A percentile compares a stretch with the other conserved stretches of the same genome.
Evolutionary conservation across 2,329 filamentous ascomycete genomes (phyloP).

Genomic region (Juglanconis oblonga): DNA sequence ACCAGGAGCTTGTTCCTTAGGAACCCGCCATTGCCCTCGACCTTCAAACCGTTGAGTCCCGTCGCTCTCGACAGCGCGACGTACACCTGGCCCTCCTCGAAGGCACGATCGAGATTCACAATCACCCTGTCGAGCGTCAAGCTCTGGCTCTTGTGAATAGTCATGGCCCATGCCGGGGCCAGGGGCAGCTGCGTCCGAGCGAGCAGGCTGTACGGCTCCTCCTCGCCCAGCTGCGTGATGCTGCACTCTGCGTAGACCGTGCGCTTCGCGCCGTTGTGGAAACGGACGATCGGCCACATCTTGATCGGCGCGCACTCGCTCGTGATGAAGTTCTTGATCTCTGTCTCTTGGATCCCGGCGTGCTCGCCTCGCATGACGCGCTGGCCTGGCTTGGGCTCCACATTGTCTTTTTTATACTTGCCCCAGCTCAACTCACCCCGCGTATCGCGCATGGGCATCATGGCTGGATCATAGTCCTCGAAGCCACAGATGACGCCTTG

Average conservation of each 20-base stretch:
- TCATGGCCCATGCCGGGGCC: conserved; percentile 59
- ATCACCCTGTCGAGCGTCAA: conserved; percentile 59
- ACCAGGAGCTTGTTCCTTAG: conserved; percentile 29
- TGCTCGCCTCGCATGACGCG: conserved; percentile 34
- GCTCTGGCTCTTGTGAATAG: conserved; percentile 61
- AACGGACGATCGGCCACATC: conserved; percentile 50
- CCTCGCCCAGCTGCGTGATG: conserved; percentile 43
- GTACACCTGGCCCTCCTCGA: conserved; percentile 59
- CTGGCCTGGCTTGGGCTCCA: conserved; percentile 7
- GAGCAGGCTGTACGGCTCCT: conserved; percentile 44
- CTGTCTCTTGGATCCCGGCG: conserved; percentile 31
- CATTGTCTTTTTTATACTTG: neutral
- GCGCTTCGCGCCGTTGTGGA: conserved; percentile 42
- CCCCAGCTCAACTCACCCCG: neutral
- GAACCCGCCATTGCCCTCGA: conserved; percentile 30
- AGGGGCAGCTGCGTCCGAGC: conserved; percentile 61
- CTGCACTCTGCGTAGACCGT: conserved; percentile 52
- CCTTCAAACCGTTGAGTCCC: conserved; percentile 45
- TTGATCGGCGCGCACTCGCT: conserved; percentile 26
- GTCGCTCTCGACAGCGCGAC: conserved; percentile 60
- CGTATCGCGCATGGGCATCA: conserved; percentile 23
- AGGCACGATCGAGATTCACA: conserved; percentile 50
- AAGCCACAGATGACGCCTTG: conserved; percentile 45
- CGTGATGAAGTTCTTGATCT: conserved; percentile 38
- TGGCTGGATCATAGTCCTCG: conserved; percentile 29